phyloP scores from a whole-genome alignment of 2,329 filamentous ascomycete genomes.

The Aureobasidium mangrovei region DNA sequence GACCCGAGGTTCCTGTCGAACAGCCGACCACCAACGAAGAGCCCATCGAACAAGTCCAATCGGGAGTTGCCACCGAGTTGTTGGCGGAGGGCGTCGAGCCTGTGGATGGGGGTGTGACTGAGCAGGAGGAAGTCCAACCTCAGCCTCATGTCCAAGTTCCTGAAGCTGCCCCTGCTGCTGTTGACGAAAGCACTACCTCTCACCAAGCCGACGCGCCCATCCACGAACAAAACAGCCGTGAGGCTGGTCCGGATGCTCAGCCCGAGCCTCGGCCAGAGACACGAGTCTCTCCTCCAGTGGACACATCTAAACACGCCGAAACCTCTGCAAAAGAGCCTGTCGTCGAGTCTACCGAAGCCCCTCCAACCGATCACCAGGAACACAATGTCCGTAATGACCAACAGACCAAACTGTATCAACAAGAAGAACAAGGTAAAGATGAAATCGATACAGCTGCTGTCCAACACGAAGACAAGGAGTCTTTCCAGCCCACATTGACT shows the following conservation, averaged over 20 bases:
- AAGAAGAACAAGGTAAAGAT: slow-evolving; percentile 8
- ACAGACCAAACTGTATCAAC: background rate
- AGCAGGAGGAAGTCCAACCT: background rate
- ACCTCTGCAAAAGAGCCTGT: background rate
- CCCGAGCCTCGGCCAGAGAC: background rate
- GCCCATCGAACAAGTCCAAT: slow-evolving; percentile 3
- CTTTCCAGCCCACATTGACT: background rate
- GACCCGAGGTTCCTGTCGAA: background rate
- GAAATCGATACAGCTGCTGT: background rate
- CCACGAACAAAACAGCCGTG: too few relatives aligned
- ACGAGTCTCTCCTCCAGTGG: background rate
- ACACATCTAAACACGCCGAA: background rate
- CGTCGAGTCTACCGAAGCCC: background rate
- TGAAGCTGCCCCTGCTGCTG: background rate
- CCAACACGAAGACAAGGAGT: background rate
- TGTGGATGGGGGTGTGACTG: background rate
- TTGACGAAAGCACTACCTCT: background rate
- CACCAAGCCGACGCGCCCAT: background rate
- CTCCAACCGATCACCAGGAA: background rate
- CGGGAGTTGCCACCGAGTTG: background rate
- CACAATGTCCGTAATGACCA: background rate
- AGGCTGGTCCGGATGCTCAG: too few relatives aligned
- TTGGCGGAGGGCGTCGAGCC: slow-evolving; percentile 8
- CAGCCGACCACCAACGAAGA: background rate
- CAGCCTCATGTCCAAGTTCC: background rate